Percentiles rank a stretch among this genome's conserved stretches.
These are phyloP conservation scores for Eremochloa ophiuroides DNA, from an alignment of 176 grass and related monocot genomes.

Conservation along the genomic window DNA sequence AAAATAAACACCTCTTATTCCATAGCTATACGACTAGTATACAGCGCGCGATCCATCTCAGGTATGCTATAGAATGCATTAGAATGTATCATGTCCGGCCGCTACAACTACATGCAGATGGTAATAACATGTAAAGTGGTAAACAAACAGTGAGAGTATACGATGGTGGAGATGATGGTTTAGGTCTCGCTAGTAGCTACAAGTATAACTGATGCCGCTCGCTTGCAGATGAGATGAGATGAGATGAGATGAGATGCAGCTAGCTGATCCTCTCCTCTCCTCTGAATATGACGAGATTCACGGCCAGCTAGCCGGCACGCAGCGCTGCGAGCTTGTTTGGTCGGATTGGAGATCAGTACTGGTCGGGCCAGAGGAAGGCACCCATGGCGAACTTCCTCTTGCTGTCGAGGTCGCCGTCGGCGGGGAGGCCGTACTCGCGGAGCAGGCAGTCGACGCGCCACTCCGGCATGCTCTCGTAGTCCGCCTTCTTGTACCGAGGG, in stretches of 20 bases:
- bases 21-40: not conserved
- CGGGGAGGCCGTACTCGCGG: constrained; percentile 64
- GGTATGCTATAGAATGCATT: no score
- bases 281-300: not conserved
- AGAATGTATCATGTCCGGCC: not conserved
- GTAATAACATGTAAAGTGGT: no score
- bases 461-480: constrained; percentile 92
- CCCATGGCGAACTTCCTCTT: constrained; percentile 78
- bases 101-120: constrained; percentile 3
- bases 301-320: constrained; percentile 1
- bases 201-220: not conserved
- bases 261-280: no score
- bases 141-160: not conserved
- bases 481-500: constrained; percentile 64
- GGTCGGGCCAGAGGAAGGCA: constrained; percentile 65
- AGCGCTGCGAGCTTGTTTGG: not conserved
- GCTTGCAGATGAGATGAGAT: no score
- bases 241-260: no score
- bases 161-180: not conserved
- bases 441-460: constrained; percentile 70
- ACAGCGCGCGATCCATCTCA: not conserved
- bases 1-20: not conserved
- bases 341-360: constrained; percentile 20
- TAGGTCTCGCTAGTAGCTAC: not conserved
- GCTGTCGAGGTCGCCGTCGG: constrained; percentile 40